A percentile compares a stretch with the other conserved stretches of the same genome.
These are phyloP conservation scores for Euphorbia lathyris DNA, from an alignment of 345 rosid species.

Conservation along the genomic window DNA sequence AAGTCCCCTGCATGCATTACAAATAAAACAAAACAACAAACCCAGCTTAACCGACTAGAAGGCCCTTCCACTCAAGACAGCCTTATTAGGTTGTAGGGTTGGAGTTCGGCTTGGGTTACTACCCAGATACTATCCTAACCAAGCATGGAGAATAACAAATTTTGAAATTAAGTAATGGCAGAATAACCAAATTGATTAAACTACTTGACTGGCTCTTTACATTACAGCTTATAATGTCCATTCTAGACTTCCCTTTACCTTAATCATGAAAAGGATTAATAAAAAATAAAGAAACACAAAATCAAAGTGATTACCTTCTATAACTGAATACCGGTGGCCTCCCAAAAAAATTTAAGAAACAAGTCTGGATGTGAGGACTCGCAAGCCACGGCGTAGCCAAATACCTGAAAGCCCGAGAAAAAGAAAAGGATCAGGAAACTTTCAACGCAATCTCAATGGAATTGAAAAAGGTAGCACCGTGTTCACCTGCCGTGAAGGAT, in stretches of 20 bases:
- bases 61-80: too few relatives aligned
- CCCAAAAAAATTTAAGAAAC: conserved; percentile 61
- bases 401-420: conserved; percentile 39
- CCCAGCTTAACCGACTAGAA: too few relatives aligned
- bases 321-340: conserved; percentile 74
- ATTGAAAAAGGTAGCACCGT: not conserved
- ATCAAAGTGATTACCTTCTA: conserved; percentile 42
- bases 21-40: too few relatives aligned
- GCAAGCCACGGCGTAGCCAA: conserved; percentile 77
- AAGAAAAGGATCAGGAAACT: not conserved
- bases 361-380: conserved; percentile 82
- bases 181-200: too few relatives aligned
- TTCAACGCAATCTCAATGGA: too few relatives aligned
- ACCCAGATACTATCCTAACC: too few relatives aligned
- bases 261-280: not conserved
- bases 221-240: not conserved
- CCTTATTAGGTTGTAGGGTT: too few relatives aligned
- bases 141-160: too few relatives aligned
- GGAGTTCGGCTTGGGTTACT: too few relatives aligned
- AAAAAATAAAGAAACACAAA: not conserved
- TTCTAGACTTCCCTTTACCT: not conserved
- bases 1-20: too few relatives aligned
- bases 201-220: not conserved
- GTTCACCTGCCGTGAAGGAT: conserved; percentile 66
- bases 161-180: too few relatives aligned